Evolutionary conservation across 495 filamentous ascomycete species (phyloP).

Genomic region (Cudoniella acicularis): DNA sequence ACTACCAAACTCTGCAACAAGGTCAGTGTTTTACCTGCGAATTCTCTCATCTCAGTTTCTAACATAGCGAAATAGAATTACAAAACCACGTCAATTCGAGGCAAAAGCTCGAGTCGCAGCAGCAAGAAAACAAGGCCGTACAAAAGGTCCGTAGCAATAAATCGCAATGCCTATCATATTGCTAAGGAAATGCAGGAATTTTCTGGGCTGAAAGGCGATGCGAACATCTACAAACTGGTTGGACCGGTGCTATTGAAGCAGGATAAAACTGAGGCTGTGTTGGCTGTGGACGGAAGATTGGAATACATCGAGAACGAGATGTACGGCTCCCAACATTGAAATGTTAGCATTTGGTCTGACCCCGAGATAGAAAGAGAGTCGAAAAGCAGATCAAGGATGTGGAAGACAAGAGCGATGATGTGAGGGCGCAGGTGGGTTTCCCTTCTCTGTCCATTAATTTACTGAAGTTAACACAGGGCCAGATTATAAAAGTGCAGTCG

Average conservation of each 20-base stretch:
- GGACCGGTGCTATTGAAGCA: constrained; percentile 94
- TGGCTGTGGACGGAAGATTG: constrained; percentile 83
- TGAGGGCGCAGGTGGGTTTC: constrained; percentile 61
- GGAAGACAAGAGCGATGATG: constrained; percentile 77
- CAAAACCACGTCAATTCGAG: constrained; percentile 71
- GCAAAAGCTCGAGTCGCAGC: constrained; percentile 90
- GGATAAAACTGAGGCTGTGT: constrained; percentile 79
- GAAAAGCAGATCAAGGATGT: constrained; percentile 77
- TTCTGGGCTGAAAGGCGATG: constrained; percentile 65
- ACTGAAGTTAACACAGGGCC: not conserved
- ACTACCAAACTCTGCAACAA: constrained; percentile 81
- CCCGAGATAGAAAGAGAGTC: constrained; percentile 62
- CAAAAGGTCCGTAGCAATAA: constrained; percentile 57
- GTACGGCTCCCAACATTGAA: constrained; percentile 46
- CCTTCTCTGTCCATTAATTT: too few relatives aligned
- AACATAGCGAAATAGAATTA: constrained; percentile 57
- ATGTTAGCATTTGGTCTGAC: constrained; percentile 9
- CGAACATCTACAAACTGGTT: constrained; percentile 92
- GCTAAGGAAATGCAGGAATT: constrained; percentile 63
- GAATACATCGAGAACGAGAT: constrained; percentile 95
- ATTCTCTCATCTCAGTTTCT: not conserved
- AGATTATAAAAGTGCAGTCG: constrained; percentile 28
- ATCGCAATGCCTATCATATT: not conserved
- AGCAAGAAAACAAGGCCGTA: constrained; percentile 86
- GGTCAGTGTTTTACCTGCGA: constrained; percentile 40